A percentile compares a stretch with the other conserved stretches of the same genome.
These are phyloP conservation scores for Diaporthe sp. DNA, from an alignment of 2,329 filamentous ascomycete genomes.

Conservation along the genomic window DNA sequence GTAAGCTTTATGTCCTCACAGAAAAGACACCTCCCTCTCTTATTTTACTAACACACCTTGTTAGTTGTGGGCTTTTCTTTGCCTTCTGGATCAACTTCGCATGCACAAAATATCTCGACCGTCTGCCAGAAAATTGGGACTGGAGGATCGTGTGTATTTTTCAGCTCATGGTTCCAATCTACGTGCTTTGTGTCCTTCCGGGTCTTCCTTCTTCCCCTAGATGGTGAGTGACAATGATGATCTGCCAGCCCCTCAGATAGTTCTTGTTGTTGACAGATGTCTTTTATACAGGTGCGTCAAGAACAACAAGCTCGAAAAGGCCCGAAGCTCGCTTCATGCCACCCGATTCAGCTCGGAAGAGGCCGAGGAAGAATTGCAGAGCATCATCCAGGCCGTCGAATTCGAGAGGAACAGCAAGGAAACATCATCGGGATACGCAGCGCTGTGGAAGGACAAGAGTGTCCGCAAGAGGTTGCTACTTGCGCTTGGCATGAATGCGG, in stretches of 20 bases:
- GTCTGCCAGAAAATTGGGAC: conserved; percentile 72
- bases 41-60: background rate
- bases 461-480: conserved; percentile 76
- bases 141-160: conserved; percentile 81
- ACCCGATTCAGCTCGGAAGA: conserved; percentile 75
- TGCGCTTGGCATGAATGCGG: conserved; percentile 76
- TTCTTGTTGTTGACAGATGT: background rate
- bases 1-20: background rate
- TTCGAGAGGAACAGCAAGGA: conserved; percentile 78
- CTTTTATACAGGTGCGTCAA: conserved; percentile 56
- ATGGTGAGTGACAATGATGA: conserved; percentile 65
- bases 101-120: conserved; percentile 64
- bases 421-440: conserved; percentile 72
- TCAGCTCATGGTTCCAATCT: conserved; percentile 74
- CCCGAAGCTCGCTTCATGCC: conserved; percentile 66
- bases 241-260: background rate
- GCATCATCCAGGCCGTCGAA: conserved; percentile 77
- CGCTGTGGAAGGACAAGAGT: conserved; percentile 78
- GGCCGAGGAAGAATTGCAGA: conserved; percentile 75
- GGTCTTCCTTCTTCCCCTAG: conserved; percentile 78
- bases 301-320: conserved; percentile 70
- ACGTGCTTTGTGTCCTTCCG: conserved; percentile 73
- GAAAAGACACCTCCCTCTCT: no score
- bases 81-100: conserved; percentile 75
- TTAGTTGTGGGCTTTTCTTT: conserved; percentile 62